Base-by-base conservation (phyloP, 129 eudicot species). In the Arctium minus region DNA sequence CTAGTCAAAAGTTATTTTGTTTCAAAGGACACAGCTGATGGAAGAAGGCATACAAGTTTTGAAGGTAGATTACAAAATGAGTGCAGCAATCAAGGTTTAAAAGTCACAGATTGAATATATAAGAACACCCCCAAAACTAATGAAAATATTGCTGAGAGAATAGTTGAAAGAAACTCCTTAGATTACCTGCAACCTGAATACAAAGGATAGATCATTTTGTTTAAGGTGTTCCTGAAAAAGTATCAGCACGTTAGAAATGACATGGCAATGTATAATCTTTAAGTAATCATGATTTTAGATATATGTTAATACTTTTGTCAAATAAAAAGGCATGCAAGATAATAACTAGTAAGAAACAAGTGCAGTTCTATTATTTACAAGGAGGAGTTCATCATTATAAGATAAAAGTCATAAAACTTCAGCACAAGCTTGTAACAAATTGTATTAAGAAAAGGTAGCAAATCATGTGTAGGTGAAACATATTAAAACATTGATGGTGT, bases 141-240 rank as follows among this genome's bases (percentile, higher is more conserved):
- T 37, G 39, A 72, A 72, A 11, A 40, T 72, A 35, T 33, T 18
- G 74, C 64, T 15, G 2, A 71, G 12, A 33, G 62, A 36, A 38
- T 62, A 73, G 27, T 5, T 15, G 35, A 87, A 53, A 15, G 10
- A 29, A 85, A 82, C 56, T 77, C 70, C 75, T 8, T 6, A 76
- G 33, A 40, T 77, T 93, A 96, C 99, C 99, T 96, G 99, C 79
- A 96, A 80, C 71, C 99, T 88, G 89, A 96, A 96, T 72, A 93
- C 98, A 80, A 93, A 96, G 18, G 99, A 96, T 82, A 88, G 89
- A 50, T 96, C 98, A 75, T 89, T 93, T 84, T 93, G 98, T 87
- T 91, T 96, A 76, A 96, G 88, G 83, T 93, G 98, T 74, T 93
- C 99, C 99, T 96, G 98, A 85, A 93, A 79, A 86, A 56, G 33